Conservation (phyloP, 768 basidiomycete genomes). For the Collybia sordida region DNA sequence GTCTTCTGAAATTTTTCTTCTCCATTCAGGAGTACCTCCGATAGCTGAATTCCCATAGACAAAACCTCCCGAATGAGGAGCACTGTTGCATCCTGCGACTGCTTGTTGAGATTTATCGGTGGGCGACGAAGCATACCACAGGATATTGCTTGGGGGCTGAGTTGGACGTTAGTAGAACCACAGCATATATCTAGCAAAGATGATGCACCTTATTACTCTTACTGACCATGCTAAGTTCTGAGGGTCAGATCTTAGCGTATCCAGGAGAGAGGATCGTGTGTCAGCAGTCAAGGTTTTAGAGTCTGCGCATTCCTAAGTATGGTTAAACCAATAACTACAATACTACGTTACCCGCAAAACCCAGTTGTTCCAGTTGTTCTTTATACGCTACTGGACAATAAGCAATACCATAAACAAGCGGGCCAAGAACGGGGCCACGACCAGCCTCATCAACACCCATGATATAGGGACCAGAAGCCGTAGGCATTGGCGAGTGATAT, state of each 20-base stretch:
- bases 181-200: background rate
- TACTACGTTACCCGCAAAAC: constrained; percentile 76
- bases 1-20: too few species aligned
- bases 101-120: constrained; percentile 84
- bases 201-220: constrained; percentile 62
- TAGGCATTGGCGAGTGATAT: constrained; percentile 72
- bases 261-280: constrained; percentile 62
- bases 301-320: constrained; percentile 47
- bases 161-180: background rate
- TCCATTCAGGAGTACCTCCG: constrained; percentile 51
- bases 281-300: constrained; percentile 87
- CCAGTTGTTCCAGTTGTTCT: constrained; percentile 71
- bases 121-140: constrained; percentile 85
- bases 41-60: constrained; percentile 74
- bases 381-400: constrained; percentile 85
- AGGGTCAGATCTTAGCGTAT: constrained; percentile 68
- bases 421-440: constrained; percentile 92
- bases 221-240: constrained; percentile 81
- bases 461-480: constrained; percentile 77
- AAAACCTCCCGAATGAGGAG: constrained; percentile 84
- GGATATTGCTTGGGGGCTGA: constrained; percentile 88
- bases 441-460: constrained; percentile 99
- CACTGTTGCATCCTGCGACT: constrained; percentile 88
- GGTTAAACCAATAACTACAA: background rate
- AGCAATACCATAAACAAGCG: constrained; percentile 94